Evolutionary conservation across 768 basidiomycete species (phyloP).

Genomic region (Rhodotorula toruloides): DNA sequence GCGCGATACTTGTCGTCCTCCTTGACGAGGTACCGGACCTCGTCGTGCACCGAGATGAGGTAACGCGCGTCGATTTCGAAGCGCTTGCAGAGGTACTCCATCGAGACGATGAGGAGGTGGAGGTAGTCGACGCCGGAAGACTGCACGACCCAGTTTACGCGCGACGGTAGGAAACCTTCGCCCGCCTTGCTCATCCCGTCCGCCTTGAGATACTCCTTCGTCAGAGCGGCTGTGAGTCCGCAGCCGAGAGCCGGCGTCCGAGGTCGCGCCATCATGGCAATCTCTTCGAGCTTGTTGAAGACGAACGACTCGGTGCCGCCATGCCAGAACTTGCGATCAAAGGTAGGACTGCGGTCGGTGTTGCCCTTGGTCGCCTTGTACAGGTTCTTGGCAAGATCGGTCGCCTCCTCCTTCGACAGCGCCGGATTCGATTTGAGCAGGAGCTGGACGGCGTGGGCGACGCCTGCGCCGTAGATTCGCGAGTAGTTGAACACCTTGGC

Average conservation of each 20-base stretch:
- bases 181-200: slow-evolving; percentile 46
- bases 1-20: slow-evolving; percentile 87
- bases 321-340: slow-evolving; percentile 85
- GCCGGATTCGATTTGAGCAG: slow-evolving; percentile 75
- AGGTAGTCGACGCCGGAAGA: slow-evolving; percentile 98
- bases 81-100: slow-evolving; percentile 74
- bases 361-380: slow-evolving; percentile 87
- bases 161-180: slow-evolving; percentile 88
- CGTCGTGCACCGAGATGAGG: slow-evolving; percentile 94
- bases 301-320: slow-evolving; percentile 93
- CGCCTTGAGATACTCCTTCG: slow-evolving; percentile 76
- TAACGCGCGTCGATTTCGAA: slow-evolving; percentile 86
- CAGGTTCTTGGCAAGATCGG: slow-evolving; percentile 70
- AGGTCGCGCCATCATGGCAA: slow-evolving; percentile 78
- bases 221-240: slow-evolving; percentile 87
- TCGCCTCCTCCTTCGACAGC: slow-evolving; percentile 72
- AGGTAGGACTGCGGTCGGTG: slow-evolving; percentile 64
- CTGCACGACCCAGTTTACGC: slow-evolving; percentile 99
- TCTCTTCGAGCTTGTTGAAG: slow-evolving; percentile 96
- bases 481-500: slow-evolving; percentile 99
- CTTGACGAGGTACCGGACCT: slow-evolving; percentile 83
- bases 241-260: slow-evolving; percentile 91
- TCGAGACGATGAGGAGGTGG: slow-evolving; percentile 88
- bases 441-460: slow-evolving; percentile 83
- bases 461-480: slow-evolving; percentile 95